Evolutionary conservation across 108 stramenopile genomes (phyloP), one percentile per base, ranked within the genome.

Genomic region (Cyclotella cryptica): DNA sequence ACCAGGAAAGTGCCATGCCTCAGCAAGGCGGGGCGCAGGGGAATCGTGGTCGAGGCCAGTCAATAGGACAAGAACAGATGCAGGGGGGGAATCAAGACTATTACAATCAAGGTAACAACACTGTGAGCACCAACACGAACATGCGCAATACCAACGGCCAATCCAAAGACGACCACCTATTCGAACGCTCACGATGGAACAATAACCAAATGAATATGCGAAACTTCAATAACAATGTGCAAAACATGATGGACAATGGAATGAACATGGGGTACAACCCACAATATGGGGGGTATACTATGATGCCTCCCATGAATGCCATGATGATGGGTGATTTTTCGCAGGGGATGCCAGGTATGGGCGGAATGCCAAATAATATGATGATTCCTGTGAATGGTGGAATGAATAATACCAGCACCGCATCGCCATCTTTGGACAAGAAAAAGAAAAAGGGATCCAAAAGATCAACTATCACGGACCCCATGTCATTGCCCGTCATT

Each of bases 401-500:
- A 1, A 40, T 15, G 22, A 62, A 39, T 39, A 40, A 11, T 15
- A n/a, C 8, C 12, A 30, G 60, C 1, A 18, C 9, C 30, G 24
- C 15, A 9, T 15, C 14, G 13, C 14, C 28, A 40, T 15, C 35
- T 6, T 8, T 24, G 10, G 60, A 62, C 60, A 62, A 62, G 60
- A 40, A 62, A 39, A 62, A 62, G 60, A 62, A 62, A 62, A 51
- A 51, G 17, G 35, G 18, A 66, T 35, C 61, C 61, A 47, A 26
- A 26, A 14, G 26, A 46, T 22, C 65, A 4, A 47, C 65, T 4
- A 66, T 66, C 24, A 26, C 65, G 0, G 65, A 62, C 24, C 60
- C 65, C 7, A 17, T n/a, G 13, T n/a, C 43, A n/a, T 35, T 47
- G 22, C 65, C 44, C 21, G 24, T 52, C 11, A 19, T 39, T 10